These are phyloP conservation scores for Lepidium sativum DNA, from an alignment of 345 rosid species.

Conservation along the genomic window DNA sequence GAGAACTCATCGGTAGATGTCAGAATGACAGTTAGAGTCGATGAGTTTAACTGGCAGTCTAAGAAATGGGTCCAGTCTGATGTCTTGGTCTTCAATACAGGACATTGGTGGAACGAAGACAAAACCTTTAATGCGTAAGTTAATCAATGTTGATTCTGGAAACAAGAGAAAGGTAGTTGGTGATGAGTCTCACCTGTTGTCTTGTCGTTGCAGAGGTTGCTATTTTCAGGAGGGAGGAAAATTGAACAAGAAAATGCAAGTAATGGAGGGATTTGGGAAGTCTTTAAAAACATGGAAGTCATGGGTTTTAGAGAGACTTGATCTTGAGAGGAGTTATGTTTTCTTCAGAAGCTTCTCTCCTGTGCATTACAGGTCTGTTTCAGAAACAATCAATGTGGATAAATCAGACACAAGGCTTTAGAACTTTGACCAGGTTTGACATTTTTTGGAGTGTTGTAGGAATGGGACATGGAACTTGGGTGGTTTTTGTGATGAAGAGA, in stretches of 20 bases:
- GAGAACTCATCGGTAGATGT: conserved; percentile 34
- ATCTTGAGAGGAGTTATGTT: conserved; percentile 39
- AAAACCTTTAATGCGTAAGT: conserved; percentile 46
- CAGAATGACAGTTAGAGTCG: conserved; percentile 45
- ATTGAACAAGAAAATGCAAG: conserved; percentile 48
- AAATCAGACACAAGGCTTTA: background rate
- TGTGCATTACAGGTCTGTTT: conserved; percentile 58
- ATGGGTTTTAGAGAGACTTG: conserved; percentile 43
- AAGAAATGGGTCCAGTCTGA: conserved; percentile 56
- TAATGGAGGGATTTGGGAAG: conserved; percentile 56
- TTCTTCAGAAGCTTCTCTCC: conserved; percentile 82
- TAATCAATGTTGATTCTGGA: background rate
- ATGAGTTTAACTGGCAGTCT: conserved; percentile 59
- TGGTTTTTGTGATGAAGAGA: conserved; percentile 55
- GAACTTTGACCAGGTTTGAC: background rate
- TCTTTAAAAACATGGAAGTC: conserved; percentile 59
- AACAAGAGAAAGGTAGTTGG: background rate
- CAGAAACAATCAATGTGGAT: background rate
- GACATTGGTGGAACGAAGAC: conserved; percentile 81
- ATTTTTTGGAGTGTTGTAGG: conserved; percentile 29
- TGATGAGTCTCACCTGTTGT: background rate
- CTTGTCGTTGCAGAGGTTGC: conserved; percentile 42
- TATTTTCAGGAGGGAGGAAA: conserved; percentile 63
- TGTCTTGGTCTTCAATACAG: conserved; percentile 61
- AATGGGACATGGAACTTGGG: conserved; percentile 68